Base-by-base conservation (phyloP, 305 asterid species). In the Rubia balearica region DNA sequence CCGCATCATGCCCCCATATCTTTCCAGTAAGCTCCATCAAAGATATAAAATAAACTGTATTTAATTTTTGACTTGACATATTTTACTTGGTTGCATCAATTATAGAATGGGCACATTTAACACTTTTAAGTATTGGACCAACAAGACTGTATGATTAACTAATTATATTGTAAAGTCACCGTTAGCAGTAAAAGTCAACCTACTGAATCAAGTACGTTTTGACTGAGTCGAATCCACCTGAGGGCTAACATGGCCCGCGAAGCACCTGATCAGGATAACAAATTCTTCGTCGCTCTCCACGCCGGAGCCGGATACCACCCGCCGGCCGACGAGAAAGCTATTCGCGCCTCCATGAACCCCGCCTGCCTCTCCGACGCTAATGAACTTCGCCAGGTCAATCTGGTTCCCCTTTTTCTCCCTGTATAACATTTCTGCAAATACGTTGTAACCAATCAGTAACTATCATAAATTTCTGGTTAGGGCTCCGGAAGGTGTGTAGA, bases 221-320 rank as follows among this genome's bases (percentile, higher is more conserved):
- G 65, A 61, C 42, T 14, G 19, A 12, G 14, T 67, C 42, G 7
- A 67, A 24, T 67, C 60, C 57, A 67, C n/a, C 49, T 5, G 6
- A 17, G 17, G 33, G 24, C 17, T 16, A 57, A 17, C 43, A 89
- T 90, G 96, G 88, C 85, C 40, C 70, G 73, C 78, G 87, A 82
- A 77, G 80, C 55, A 24, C 77, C 72, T 59, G 81, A 79, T 68
- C 76, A 51, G 67, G 73, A 59, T 69, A 73, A 80, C 49, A 81
- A 80, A 67, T 90, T 84, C 81, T 93, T 90, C 81, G 89, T 93
- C 5, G 96, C 98, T 70, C 90, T 93, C 38, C 98, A 93, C 85
- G 97, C 89, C 64, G 97, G 96, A 75, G 96, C 97, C 17, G 98
- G 98, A 65, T 93, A 70, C 75, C 98, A 90, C 85, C 78, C 98